Evolutionary conservation across 2,329 filamentous ascomycete species (phyloP).

Genomic region (Chrysoporthe deuterocubensis): DNA sequence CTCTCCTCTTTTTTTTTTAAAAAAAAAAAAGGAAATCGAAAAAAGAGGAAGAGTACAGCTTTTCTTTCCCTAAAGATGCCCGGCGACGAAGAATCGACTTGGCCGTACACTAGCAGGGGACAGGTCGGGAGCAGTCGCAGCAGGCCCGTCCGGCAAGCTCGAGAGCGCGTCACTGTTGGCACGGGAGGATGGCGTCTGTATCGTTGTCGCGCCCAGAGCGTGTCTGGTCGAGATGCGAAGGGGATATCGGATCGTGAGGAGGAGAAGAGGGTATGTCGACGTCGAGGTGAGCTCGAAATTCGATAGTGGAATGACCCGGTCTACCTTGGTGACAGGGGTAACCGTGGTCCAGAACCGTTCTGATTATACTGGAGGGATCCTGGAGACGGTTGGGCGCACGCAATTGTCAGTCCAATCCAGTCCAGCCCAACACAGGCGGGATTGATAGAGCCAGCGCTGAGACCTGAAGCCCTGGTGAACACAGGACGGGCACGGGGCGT

Average conservation of each 20-base stretch:
- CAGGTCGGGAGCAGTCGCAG: neutral
- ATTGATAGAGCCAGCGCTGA: neutral
- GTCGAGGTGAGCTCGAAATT: slow-evolving; percentile 5
- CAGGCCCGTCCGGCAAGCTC: neutral
- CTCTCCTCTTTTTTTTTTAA: neutral
- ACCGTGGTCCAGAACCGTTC: slow-evolving; percentile 29
- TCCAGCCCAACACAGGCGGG: neutral
- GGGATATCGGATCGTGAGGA: neutral
- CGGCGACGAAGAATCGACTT: neutral
- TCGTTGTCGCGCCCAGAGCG: slow-evolving; percentile 1
- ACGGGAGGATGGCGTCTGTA: slow-evolving; percentile 7
- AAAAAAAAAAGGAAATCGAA: too few relatives aligned
- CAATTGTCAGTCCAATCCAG: neutral
- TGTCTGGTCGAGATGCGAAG: slow-evolving; percentile 21
- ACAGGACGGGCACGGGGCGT: slow-evolving; percentile 1
- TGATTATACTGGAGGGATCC: slow-evolving; percentile 12
- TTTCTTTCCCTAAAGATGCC: neutral
- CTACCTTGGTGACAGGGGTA: slow-evolving; percentile 24
- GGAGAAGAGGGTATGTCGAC: neutral
- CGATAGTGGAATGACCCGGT: slow-evolving; percentile 15
- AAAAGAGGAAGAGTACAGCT: neutral
- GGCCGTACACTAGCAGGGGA: neutral
- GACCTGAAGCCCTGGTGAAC: neutral
- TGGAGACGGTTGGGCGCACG: slow-evolving; percentile 13
- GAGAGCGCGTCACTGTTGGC: slow-evolving; percentile 9